Percentiles rank a stretch among this genome's conserved stretches.
Evolutionary conservation across 495 filamentous ascomycete genomes (phyloP).

Genomic region (Penicillium arizonense): DNA sequence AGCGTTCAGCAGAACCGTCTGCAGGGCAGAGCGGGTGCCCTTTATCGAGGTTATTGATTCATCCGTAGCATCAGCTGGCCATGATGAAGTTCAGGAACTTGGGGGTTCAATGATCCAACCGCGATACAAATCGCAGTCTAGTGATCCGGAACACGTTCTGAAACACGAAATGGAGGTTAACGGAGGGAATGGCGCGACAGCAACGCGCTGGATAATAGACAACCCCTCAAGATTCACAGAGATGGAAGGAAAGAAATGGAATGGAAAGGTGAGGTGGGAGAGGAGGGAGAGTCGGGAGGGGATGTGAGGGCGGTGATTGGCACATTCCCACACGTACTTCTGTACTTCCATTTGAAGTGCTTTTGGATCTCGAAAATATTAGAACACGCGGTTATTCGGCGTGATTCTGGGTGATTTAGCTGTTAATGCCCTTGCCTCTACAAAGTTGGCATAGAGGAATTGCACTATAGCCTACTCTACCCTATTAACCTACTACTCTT

Average conservation of each 20-base stretch:
- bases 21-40: constrained; percentile 51
- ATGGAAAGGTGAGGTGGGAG: constrained; percentile 12
- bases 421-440: too few relatives aligned
- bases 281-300: constrained; percentile 10
- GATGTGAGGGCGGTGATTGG: constrained; percentile 23
- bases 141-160: constrained; percentile 7
- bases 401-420: background rate
- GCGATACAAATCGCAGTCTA: background rate
- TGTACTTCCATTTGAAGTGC: too few relatives aligned
- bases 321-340: background rate
- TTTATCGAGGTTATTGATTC: constrained; percentile 42
- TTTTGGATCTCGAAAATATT: background rate
- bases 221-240: constrained; percentile 1
- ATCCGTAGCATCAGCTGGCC: constrained; percentile 46
- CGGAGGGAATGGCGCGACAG: constrained; percentile 37
- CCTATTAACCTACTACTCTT: too few relatives aligned
- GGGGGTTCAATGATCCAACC: constrained; percentile 11
- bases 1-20: constrained; percentile 40
- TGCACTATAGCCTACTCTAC: too few relatives aligned
- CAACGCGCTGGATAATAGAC: constrained; percentile 40
- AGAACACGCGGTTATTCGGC: background rate
- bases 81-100: constrained; percentile 26
- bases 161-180: constrained; percentile 22
- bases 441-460: too few relatives aligned
- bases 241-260: background rate